Percentiles rank a stretch among this genome's conserved stretches.
These are phyloP conservation scores for Microdochium nivale DNA, from an alignment of 2,329 filamentous ascomycete species.

Conservation along the genomic window DNA sequence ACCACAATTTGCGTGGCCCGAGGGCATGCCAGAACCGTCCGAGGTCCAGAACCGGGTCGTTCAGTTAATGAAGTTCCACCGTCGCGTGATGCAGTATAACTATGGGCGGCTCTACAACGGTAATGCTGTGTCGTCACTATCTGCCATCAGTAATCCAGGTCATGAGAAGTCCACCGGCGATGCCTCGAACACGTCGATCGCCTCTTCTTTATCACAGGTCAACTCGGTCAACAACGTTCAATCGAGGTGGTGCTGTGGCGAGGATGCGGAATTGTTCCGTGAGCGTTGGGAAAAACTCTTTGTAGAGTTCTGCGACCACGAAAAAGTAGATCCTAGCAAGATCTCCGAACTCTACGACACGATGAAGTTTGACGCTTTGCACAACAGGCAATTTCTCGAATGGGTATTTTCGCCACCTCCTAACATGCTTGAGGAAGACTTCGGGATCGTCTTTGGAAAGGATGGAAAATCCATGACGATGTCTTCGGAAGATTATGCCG, in stretches of 20 bases:
- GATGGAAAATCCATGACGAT: conserved; percentile 28
- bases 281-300: conserved; percentile 99
- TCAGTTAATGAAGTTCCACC: conserved; percentile 95
- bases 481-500: conserved; percentile 29
- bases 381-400: conserved; percentile 92
- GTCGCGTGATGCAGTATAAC: conserved; percentile 90
- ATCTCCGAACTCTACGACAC: conserved; percentile 98
- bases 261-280: conserved; percentile 89
- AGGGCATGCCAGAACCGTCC: conserved; percentile 88
- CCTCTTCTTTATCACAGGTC: conserved; percentile 47
- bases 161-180: conserved; percentile 34
- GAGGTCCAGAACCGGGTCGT: conserved; percentile 88
- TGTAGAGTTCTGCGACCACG: conserved; percentile 88
- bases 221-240: conserved; percentile 66
- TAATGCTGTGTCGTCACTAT: conserved; percentile 50
- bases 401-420: conserved; percentile 92
- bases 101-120: conserved; percentile 69
- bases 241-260: conserved; percentile 89
- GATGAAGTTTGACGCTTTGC: conserved; percentile 98
- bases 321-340: conserved; percentile 98
- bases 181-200: conserved; percentile 31
- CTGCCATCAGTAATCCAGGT: conserved; percentile 43
- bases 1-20: conserved; percentile 95
- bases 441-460: conserved; percentile 32
- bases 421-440: conserved; percentile 66